These are phyloP conservation scores for Beauveria brongniartii DNA, from an alignment of 2,329 filamentous ascomycete genomes.

Conservation along the genomic window DNA sequence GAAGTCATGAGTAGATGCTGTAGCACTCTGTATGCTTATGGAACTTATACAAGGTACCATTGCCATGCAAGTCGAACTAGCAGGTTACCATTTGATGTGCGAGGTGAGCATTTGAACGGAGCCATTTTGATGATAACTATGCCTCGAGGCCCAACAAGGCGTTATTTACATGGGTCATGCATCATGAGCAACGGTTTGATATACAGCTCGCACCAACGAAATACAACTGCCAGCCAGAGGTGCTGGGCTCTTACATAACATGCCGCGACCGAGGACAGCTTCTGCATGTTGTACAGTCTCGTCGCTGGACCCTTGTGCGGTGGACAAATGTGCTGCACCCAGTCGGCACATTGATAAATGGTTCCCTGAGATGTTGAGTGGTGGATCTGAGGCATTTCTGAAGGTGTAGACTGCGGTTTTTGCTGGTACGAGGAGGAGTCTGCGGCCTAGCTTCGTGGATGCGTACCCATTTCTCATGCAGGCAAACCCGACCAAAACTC, in stretches of 20 bases:
- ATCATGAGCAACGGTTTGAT: background rate
- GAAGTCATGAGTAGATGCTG: background rate
- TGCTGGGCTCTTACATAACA: background rate
- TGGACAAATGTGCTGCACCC: background rate
- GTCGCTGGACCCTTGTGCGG: background rate
- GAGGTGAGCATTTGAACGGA: background rate
- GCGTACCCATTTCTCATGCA: conserved; percentile 8
- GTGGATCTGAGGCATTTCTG: conserved; percentile 27
- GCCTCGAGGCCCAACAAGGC: background rate
- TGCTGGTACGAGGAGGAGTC: background rate
- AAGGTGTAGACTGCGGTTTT: background rate
- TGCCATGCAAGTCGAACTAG: background rate
- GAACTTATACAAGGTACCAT: background rate
- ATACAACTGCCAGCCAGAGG: background rate
- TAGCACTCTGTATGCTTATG: background rate
- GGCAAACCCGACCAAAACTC: background rate
- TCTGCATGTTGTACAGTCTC: background rate
- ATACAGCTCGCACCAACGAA: too few relatives aligned
- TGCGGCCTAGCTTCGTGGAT: background rate
- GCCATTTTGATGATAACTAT: background rate
- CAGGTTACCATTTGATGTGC: background rate
- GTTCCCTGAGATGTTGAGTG: background rate
- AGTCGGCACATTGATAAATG: background rate
- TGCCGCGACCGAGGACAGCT: background rate
- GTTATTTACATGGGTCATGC: background rate